phyloP scores from a whole-genome alignment of 768 basidiomycete species.

The Mycena alexandri region DNA sequence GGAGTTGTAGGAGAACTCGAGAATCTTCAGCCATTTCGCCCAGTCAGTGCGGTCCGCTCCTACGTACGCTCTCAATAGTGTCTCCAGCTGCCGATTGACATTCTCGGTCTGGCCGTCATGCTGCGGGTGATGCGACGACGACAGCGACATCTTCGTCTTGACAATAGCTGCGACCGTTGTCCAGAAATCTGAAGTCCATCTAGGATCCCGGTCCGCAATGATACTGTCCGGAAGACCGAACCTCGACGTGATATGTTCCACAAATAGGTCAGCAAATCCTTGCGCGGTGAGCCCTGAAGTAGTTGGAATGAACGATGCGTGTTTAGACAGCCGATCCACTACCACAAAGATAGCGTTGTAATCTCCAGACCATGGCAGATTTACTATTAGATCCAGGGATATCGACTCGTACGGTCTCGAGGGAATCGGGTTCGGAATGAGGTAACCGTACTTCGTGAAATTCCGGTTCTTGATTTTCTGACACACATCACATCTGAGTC shows the following conservation, averaged over 20 bases:
- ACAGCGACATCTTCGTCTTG: conserved; percentile 4
- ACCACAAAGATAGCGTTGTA: conserved; percentile 16
- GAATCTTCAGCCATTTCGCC: neutral
- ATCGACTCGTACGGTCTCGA: conserved; percentile 39
- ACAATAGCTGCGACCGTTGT: neutral
- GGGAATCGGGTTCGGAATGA: conserved; percentile 43
- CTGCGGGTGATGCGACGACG: conserved; percentile 4
- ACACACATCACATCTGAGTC: no score
- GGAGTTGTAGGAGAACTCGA: neutral
- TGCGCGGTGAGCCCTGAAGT: conserved; percentile 13
- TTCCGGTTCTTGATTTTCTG: no score
- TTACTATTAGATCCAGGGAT: conserved; percentile 43
- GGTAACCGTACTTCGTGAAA: no score
- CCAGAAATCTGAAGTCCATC: conserved; percentile 26
- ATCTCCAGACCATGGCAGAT: conserved; percentile 39
- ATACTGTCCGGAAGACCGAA: conserved; percentile 23
- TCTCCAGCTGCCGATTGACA: conserved; percentile 3
- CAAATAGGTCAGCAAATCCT: conserved; percentile 4
- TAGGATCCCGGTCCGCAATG: conserved; percentile 22
- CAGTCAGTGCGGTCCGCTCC: neutral
- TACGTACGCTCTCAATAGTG: neutral
- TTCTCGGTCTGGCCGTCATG: conserved; percentile 5
- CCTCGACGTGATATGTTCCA: neutral
- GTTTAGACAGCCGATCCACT: neutral
- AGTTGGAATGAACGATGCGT: conserved; percentile 8